phyloP scores from a whole-genome alignment of 2,329 filamentous ascomycete genomes.

The Meredithiella fracta region DNA sequence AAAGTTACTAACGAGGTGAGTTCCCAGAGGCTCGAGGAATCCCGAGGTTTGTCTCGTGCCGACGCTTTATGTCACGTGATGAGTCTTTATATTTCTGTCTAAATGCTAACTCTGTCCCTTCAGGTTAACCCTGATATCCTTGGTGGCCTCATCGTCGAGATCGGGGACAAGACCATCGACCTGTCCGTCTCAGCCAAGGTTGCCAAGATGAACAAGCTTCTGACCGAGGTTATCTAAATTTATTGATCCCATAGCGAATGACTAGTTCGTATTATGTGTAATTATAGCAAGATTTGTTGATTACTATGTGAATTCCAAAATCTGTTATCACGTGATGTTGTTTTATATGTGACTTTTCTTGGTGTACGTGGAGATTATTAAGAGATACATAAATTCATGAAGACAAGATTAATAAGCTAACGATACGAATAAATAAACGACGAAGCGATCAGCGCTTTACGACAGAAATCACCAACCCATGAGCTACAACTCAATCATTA shows the following conservation, averaged over 20 bases:
- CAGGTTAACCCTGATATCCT: constrained; percentile 89
- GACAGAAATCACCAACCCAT: background rate
- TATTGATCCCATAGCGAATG: background rate
- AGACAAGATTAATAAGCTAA: background rate
- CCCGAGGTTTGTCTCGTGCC: no score
- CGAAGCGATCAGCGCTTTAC: background rate
- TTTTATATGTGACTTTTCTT: no score
- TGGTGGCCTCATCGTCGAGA: constrained; percentile 86
- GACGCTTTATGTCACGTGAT: no score
- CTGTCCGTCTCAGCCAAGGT: constrained; percentile 89
- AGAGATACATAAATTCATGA: background rate
- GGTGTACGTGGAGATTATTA: background rate
- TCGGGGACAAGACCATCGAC: constrained; percentile 96
- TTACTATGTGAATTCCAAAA: background rate
- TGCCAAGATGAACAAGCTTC: constrained; percentile 98
- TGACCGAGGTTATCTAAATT: constrained; percentile 87
- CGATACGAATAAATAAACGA: background rate
- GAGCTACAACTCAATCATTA: background rate
- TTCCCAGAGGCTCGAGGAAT: no score
- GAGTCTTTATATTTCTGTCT: no score
- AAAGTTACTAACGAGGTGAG: constrained; percentile 80
- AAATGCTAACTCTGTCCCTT: constrained; percentile 8
- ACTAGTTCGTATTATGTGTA: constrained; percentile 1
- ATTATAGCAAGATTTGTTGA: background rate
- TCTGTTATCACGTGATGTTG: no score